phyloP scores from a whole-genome alignment of 169 alveolate species.

The Plasmodium gaboni region DNA sequence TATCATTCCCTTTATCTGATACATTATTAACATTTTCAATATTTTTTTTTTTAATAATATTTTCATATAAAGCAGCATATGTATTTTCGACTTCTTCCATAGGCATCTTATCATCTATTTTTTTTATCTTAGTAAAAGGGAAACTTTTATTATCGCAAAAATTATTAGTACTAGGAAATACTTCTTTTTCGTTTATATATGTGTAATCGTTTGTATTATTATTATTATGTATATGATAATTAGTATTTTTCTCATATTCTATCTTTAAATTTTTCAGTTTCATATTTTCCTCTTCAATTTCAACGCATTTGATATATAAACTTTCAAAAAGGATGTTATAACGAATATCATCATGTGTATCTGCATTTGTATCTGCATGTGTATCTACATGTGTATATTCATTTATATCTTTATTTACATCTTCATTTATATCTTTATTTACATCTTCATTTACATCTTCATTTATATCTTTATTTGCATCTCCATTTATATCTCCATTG shows the following conservation, averaged over 20 bases:
- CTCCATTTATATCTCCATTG: neutral
- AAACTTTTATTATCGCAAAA: too few species aligned
- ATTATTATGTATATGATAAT: too few species aligned
- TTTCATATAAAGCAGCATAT: neutral
- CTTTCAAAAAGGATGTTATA: neutral
- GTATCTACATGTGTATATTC: neutral
- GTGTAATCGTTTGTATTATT: too few species aligned
- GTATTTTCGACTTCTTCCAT: neutral
- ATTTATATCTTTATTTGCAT: neutral
- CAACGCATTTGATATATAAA: conserved; percentile 6
- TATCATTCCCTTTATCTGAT: neutral
- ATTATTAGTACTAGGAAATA: too few species aligned
- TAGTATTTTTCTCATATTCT: neutral
- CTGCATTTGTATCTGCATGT: neutral
- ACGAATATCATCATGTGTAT: neutral
- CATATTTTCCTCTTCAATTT: neutral
- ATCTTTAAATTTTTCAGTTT: neutral
- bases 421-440: neutral
- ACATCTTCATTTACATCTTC: neutral
- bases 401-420: neutral
- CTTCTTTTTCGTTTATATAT: too few species aligned
- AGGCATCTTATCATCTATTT: neutral
- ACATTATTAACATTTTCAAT: neutral
- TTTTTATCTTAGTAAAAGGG: too few species aligned
- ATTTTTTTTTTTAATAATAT: neutral